Conservation (phyloP, 2,329 filamentous ascomycete genomes). For the Colletotrichum falcatum region DNA sequence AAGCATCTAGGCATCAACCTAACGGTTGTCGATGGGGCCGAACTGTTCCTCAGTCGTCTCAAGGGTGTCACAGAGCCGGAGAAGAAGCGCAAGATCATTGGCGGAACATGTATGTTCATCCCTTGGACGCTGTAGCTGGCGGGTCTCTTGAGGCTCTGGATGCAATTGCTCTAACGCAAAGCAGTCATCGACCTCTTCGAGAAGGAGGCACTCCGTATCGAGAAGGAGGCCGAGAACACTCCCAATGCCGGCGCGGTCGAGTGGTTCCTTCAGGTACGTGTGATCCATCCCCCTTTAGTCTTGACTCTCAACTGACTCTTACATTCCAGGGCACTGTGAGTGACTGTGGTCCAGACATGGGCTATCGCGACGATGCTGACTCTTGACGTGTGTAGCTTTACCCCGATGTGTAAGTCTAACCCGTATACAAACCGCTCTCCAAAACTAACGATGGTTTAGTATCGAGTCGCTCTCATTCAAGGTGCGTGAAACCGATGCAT, state of each 20-base stretch:
- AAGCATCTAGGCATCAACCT: slow-evolving; percentile 90
- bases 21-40: slow-evolving; percentile 83
- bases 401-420: slow-evolving; percentile 42
- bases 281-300: not conserved
- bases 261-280: slow-evolving; percentile 79
- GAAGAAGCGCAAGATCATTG: slow-evolving; percentile 92
- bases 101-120: slow-evolving; percentile 63
- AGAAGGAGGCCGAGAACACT: slow-evolving; percentile 75
- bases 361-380: not conserved
- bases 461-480: slow-evolving; percentile 20
- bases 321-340: slow-evolving; percentile 61
- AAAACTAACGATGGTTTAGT: not conserved
- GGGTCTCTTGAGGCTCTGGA: not conserved
- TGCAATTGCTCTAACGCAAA: slow-evolving; percentile 18
- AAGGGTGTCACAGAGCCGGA: slow-evolving; percentile 84
- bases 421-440: not conserved
- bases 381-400: slow-evolving; percentile 19
- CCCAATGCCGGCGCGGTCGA: slow-evolving; percentile 79
- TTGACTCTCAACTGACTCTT: not conserved
- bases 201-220: slow-evolving; percentile 76
- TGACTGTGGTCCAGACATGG: not conserved
- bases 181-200: slow-evolving; percentile 49
- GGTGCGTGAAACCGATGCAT: not conserved
- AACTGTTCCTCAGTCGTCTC: slow-evolving; percentile 82
- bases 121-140: not conserved